phyloP scores from a whole-genome alignment of 306 rosid genomes.

The Coriaria nepalensis region DNA sequence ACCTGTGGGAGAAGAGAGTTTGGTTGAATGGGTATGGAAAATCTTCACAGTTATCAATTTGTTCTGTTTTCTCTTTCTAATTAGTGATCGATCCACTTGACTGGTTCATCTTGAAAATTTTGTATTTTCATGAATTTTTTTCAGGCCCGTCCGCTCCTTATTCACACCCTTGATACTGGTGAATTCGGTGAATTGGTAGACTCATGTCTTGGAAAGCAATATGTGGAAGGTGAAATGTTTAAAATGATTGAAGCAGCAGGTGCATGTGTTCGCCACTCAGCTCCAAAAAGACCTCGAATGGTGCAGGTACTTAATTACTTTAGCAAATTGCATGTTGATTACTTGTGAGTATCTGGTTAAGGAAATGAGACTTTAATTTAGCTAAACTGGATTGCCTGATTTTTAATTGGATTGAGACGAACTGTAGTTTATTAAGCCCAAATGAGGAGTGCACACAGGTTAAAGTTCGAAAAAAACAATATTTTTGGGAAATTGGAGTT shows the following conservation, averaged over 20 bases:
- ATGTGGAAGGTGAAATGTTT: constrained; percentile 55
- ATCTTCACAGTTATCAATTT: too few relatives aligned
- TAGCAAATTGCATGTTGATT: background rate
- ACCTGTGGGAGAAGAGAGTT: constrained; percentile 94
- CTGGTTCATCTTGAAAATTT: background rate
- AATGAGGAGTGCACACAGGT: too few relatives aligned
- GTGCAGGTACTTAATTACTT: constrained; percentile 43
- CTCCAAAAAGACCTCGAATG: constrained; percentile 83
- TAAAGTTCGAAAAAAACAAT: too few relatives aligned
- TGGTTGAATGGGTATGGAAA: constrained; percentile 90
- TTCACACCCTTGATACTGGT: constrained; percentile 51
- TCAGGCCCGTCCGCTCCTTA: constrained; percentile 86
- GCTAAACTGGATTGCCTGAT: too few relatives aligned
- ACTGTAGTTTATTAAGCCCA: too few relatives aligned
- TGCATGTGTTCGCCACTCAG: constrained; percentile 88
- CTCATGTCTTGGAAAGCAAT: constrained; percentile 47
- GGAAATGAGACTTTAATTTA: background rate
- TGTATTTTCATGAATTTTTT: background rate
- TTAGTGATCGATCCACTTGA: too few relatives aligned
- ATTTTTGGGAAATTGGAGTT: too few relatives aligned
- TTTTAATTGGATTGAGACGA: too few relatives aligned
- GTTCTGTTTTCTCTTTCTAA: too few relatives aligned
- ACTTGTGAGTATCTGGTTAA: background rate
- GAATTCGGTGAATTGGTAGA: constrained; percentile 48
- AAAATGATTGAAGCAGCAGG: constrained; percentile 90